Evolutionary conservation across 176 grass and related monocot genomes (phyloP).

Genomic region (Cenchrus fungigraminus): DNA sequence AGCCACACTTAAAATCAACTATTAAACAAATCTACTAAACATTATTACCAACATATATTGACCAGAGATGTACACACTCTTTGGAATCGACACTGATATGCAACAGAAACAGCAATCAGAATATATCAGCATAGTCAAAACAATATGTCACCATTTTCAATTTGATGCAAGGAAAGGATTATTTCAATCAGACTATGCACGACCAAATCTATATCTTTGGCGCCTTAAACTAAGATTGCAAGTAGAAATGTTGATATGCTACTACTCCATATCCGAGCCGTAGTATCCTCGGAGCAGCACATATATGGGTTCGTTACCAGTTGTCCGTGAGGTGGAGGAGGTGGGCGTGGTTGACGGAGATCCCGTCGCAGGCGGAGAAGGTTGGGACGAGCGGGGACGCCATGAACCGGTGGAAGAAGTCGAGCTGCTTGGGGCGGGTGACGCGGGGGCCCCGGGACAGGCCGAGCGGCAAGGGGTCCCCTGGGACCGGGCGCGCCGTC

Average conservation of each 20-base stretch:
- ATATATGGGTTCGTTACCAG: slow-evolving; percentile 43
- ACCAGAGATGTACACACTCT: background rate
- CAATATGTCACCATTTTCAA: too few relatives aligned
- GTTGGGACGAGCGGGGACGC: slow-evolving; percentile 80
- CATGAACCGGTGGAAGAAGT: slow-evolving; percentile 99
- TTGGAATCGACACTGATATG: background rate
- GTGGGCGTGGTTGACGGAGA: slow-evolving; percentile 83
- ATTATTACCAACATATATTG: background rate
- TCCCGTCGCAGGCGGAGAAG: slow-evolving; percentile 58
- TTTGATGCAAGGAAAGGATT: background rate
- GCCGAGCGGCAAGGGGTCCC: slow-evolving; percentile 75
- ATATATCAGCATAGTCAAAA: too few relatives aligned
- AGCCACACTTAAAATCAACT: background rate
- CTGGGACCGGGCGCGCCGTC: slow-evolving; percentile 76
- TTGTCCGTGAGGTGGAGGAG: slow-evolving; percentile 65
- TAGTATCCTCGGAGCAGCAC: background rate
- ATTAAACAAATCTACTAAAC: background rate
- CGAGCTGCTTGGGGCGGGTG: slow-evolving; percentile 94
- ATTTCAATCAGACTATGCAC: background rate
- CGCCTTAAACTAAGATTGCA: background rate
- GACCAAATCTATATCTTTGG: background rate
- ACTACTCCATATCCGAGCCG: too few relatives aligned
- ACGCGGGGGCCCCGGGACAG: slow-evolving; percentile 70
- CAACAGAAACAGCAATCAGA: too few relatives aligned
- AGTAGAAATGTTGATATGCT: background rate